Base-by-base conservation (phyloP, 495 filamentous ascomycete species). In the Aspergillus indologenus region DNA sequence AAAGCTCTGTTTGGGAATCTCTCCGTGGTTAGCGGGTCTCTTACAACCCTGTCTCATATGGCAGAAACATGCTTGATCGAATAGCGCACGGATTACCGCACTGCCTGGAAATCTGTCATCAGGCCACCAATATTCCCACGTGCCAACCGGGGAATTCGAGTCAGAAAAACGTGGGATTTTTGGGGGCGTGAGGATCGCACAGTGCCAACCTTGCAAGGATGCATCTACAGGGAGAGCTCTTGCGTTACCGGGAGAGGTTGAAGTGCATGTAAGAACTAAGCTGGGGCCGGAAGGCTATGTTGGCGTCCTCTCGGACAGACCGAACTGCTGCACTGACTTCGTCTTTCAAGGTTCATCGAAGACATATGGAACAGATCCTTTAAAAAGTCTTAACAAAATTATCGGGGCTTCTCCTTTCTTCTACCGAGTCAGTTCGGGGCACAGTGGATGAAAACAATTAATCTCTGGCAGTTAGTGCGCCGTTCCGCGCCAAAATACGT, bases 1-100 rank as follows among this genome's bases (percentile, higher is more conserved):
- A 2, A 40, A 14, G 34, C 34, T 40, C 34, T 40, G 2, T 31
- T 51, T 29, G 23, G 48, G 48, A 51, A 24, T 31, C 29, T n/a
- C 23, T 31, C 48, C 48, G 48, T 29, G 48, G 22, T 12, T 51
- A 29, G 48, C 15, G 48, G 48, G 48, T 31, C 48, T 19, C n/a
- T 29, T 51, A n/a, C 17, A 24, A 51, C 3, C 29, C 24, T 51
- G 48, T 29, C 31, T 51, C 24, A 51, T 51, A 14, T 17, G 14
- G 15, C 8, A 18, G 21, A 7, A 40, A 6, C 6, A 40, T 40
- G 12, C 34, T 14, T 40, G 6, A 40, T 11, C 2, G 34, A 8
- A 40, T 7, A 15, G 6, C 34, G 34, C 34, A 40, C 34, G 34
- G 34, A 15, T 7, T 2, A 40, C 34, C 34, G 11, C 22, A 18